These are phyloP conservation scores for Metschnikowia borealis DNA, from an alignment of 805 yeast species.

Conservation along the genomic window DNA sequence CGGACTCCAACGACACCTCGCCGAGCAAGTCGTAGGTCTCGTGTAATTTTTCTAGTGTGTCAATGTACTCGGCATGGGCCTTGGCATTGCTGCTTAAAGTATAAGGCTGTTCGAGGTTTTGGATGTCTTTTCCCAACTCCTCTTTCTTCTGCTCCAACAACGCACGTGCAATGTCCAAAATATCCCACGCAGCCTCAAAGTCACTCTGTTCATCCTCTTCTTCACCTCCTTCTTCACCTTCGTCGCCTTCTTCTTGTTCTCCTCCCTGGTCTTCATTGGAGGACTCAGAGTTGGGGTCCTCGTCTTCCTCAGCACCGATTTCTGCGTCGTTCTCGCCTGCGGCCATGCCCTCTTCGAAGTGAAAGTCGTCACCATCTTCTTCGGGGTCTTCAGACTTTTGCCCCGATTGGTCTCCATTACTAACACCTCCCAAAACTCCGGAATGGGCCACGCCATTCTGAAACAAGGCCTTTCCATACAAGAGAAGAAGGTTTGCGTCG, in stretches of 20 bases:
- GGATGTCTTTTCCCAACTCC: constrained; percentile 10
- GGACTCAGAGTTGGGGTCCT: background rate
- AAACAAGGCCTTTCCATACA: constrained; percentile 79
- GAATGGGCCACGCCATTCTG: constrained; percentile 71
- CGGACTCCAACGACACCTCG: constrained; percentile 86
- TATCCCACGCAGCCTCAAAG: constrained; percentile 86
- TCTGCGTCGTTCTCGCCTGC: constrained; percentile 11
- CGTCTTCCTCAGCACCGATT: constrained; percentile 10
- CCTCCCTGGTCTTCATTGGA: constrained; percentile 13
- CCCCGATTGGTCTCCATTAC: constrained; percentile 1
- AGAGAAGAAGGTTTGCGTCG: constrained; percentile 69
- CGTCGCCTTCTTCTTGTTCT: constrained; percentile 19
- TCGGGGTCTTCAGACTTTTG: constrained; percentile 4
- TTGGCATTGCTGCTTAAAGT: constrained; percentile 28
- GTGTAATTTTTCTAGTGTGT: constrained; percentile 52
- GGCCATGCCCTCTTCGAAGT: constrained; percentile 13
- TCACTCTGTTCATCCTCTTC: constrained; percentile 53
- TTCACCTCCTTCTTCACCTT: constrained; percentile 20
- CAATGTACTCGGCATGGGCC: constrained; percentile 31
- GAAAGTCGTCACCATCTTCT: constrained; percentile 11
- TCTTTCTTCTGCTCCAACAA: constrained; percentile 49
- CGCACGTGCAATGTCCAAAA: constrained; percentile 72
- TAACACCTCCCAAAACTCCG: constrained; percentile 60
- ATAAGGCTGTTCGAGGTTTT: constrained; percentile 22
- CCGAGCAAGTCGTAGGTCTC: constrained; percentile 80